phyloP scores from a whole-genome alignment of 192 early-diverging fungal species.

The Geranomyces michiganensis region DNA sequence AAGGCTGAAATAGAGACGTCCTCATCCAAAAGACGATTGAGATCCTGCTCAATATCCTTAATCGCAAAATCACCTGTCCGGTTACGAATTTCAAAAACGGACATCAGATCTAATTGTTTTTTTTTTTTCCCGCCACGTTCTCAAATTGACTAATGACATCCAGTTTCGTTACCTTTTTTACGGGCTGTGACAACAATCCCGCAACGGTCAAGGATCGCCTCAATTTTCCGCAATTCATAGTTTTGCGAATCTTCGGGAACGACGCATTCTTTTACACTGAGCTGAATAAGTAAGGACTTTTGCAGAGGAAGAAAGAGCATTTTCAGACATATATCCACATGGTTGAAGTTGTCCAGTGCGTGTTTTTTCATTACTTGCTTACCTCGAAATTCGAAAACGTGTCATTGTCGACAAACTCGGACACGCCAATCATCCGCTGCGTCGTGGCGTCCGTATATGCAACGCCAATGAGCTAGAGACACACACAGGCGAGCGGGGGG shows the following conservation, averaged over 20 bases:
- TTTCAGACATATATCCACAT: background rate
- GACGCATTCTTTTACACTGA: constrained; percentile 91
- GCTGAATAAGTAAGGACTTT: constrained; percentile 85
- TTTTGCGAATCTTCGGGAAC: constrained; percentile 62
- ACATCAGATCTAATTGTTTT: no score
- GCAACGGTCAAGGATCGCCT: constrained; percentile 72
- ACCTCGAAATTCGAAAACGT: constrained; percentile 92
- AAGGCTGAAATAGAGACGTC: constrained; percentile 65
- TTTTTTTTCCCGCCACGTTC: no score
- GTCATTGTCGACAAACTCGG: constrained; percentile 93
- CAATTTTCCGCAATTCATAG: constrained; percentile 72
- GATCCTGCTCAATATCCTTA: constrained; percentile 84
- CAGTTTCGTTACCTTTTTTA: constrained; percentile 69
- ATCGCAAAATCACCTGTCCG: constrained; percentile 64
- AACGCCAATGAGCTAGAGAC: constrained; percentile 77
- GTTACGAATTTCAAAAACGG: no score
- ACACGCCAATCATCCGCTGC: constrained; percentile 72
- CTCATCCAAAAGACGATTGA: constrained; percentile 74
- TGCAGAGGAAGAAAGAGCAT: background rate
- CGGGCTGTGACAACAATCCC: constrained; percentile 72
- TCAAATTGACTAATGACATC: no score
- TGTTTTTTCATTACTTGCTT: no score
- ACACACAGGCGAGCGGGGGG: no score
- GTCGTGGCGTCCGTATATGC: constrained; percentile 87
- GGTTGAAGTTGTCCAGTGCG: background rate